A percentile compares a stretch with the other conserved stretches of the same genome.
These are phyloP conservation scores for Lenwebbia sp. DNA, from an alignment of 345 rosid species.

Conservation along the genomic window DNA sequence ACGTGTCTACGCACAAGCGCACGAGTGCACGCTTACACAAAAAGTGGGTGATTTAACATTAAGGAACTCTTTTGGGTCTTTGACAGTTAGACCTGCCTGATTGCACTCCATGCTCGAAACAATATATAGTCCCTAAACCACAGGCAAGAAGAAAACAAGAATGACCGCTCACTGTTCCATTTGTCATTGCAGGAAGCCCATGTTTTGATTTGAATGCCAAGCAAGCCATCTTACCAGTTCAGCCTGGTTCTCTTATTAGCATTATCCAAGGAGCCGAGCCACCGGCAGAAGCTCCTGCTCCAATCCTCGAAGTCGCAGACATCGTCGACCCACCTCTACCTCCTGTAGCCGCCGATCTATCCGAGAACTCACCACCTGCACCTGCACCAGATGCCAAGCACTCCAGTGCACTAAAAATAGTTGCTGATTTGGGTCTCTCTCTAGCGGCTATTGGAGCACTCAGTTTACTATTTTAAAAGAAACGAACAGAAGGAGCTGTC, in stretches of 20 bases:
- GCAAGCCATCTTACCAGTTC: conserved; percentile 36
- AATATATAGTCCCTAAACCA: background rate
- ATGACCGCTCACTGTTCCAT: background rate
- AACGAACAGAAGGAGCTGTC: background rate
- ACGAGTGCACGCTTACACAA: background rate
- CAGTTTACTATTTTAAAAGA: conserved; percentile 8
- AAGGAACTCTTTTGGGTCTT: background rate
- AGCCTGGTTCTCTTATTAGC: conserved; percentile 31
- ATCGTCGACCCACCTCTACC: conserved; percentile 82
- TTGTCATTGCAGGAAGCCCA: conserved; percentile 36
- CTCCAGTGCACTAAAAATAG: conserved; percentile 15
- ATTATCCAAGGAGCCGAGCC: conserved; percentile 14
- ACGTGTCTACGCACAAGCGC: background rate
- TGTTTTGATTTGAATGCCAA: conserved; percentile 33
- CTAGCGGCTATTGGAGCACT: conserved; percentile 20
- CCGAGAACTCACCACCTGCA: conserved; percentile 1
- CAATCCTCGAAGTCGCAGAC: conserved; percentile 35
- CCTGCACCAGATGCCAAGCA: conserved; percentile 4
- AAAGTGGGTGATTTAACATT: background rate
- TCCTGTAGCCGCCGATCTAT: conserved; percentile 20
- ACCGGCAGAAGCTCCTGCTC: conserved; percentile 30
- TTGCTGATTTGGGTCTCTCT: conserved; percentile 18
- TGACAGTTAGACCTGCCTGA: background rate
- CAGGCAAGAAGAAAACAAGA: background rate
- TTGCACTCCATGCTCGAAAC: background rate